A percentile compares a stretch with the other conserved stretches of the same genome.
These are phyloP conservation scores for Tillandsia fasciculata DNA, from an alignment of 176 grass and related monocot species.

Conservation along the genomic window DNA sequence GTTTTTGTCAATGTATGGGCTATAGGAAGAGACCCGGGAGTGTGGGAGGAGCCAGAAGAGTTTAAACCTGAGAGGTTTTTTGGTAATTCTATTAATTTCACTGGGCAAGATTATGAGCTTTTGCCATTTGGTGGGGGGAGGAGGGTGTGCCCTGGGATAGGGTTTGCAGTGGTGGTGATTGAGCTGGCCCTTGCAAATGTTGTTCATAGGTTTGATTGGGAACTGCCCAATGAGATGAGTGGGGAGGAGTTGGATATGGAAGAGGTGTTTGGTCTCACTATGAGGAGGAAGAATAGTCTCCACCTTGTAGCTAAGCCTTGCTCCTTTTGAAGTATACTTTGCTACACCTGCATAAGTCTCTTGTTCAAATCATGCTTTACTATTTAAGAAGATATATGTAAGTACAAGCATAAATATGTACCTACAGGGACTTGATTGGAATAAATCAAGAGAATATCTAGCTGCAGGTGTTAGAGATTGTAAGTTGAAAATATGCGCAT, in stretches of 20 bases:
- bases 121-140: constrained; percentile 23
- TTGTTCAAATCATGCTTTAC: too few relatives aligned
- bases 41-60: constrained; percentile 19
- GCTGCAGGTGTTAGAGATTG: too few relatives aligned
- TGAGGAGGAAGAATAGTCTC: background rate
- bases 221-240: constrained; percentile 5
- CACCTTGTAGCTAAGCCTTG: background rate
- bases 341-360: too few relatives aligned
- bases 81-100: background rate
- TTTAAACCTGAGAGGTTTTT: constrained; percentile 22
- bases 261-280: background rate
- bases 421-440: too few relatives aligned
- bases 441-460: too few relatives aligned
- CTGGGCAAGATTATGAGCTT: constrained; percentile 7
- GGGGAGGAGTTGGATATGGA: constrained; percentile 13
- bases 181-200: constrained; percentile 14
- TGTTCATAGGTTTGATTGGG: constrained; percentile 18
- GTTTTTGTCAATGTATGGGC: constrained; percentile 31
- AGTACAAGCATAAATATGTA: too few relatives aligned
- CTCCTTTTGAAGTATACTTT: too few relatives aligned
- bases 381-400: too few relatives aligned
- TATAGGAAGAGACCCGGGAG: constrained; percentile 15
- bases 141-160: constrained; percentile 18
- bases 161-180: constrained; percentile 1
- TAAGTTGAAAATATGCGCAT: too few relatives aligned